Conservation (phyloP, 1,139 yeast species). For the Lodderomyces oxycetoniae region DNA sequence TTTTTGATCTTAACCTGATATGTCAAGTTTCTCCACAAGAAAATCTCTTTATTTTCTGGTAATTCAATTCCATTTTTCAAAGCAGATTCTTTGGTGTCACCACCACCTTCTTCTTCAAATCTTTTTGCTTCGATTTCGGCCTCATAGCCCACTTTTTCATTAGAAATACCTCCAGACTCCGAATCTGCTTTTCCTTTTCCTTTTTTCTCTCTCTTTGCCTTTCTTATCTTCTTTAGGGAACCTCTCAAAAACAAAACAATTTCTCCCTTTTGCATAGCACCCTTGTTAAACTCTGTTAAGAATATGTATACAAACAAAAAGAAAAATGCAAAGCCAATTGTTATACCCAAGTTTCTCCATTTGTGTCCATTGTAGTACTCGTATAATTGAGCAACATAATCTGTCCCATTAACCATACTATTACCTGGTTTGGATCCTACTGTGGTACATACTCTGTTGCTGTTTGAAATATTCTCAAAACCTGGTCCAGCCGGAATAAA, state of each 20-base stretch:
- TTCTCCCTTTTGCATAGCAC: slow-evolving; percentile 84
- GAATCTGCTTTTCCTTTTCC: slow-evolving; percentile 25
- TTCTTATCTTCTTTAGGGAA: slow-evolving; percentile 37
- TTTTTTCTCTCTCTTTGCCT: slow-evolving; percentile 26
- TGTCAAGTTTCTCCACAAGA: slow-evolving; percentile 77
- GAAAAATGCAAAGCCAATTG: slow-evolving; percentile 50
- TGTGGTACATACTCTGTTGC: slow-evolving; percentile 50
- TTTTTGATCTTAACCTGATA: slow-evolving; percentile 66
- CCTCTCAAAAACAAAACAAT: slow-evolving; percentile 53
- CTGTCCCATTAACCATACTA: slow-evolving; percentile 51
- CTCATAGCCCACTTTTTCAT: slow-evolving; percentile 9
- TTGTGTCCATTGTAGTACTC: slow-evolving; percentile 53
- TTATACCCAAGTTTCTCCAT: slow-evolving; percentile 85
- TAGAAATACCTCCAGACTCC: slow-evolving; percentile 11
- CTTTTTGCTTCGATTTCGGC: slow-evolving; percentile 7
- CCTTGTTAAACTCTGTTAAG: slow-evolving; percentile 64
- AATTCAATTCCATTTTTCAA: slow-evolving; percentile 21
- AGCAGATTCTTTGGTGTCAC: background rate
- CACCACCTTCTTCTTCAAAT: slow-evolving; percentile 3
- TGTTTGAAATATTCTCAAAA: slow-evolving; percentile 24
- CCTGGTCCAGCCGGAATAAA: slow-evolving; percentile 43
- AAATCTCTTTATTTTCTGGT: slow-evolving; percentile 37
- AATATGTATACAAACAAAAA: slow-evolving; percentile 53
- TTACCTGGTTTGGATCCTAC: slow-evolving; percentile 65
- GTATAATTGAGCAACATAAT: slow-evolving; percentile 45